Conservation (phyloP, 306 rosid genomes). For the Vigna angularis region DNA sequence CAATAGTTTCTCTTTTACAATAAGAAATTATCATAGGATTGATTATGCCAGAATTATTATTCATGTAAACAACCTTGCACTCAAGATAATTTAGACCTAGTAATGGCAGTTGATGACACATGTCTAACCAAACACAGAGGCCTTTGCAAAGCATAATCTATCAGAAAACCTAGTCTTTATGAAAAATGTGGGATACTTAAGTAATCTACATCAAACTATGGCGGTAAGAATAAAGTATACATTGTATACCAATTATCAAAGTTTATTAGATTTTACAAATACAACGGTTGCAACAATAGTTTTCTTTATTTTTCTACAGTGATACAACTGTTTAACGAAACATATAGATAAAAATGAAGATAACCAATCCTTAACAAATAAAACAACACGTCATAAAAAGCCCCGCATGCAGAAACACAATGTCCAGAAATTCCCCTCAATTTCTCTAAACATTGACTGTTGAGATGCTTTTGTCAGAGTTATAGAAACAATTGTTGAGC, state of each 20-base stretch:
- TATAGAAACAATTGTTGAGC: slow-evolving; percentile 1
- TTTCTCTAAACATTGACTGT: slow-evolving; percentile 4
- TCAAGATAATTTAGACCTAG: neutral
- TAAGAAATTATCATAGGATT: slow-evolving; percentile 10
- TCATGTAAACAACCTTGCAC: slow-evolving; percentile 17
- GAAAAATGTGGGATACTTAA: neutral
- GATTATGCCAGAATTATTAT: neutral
- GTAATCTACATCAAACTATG: neutral
- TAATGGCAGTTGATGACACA: neutral
- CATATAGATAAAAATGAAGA: slow-evolving; percentile 21
- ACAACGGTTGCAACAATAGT: neutral
- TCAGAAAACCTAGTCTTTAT: slow-evolving; percentile 12
- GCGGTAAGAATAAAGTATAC: slow-evolving; percentile 1
- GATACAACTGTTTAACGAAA: neutral
- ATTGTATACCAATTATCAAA: slow-evolving; percentile 13
- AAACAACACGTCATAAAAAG: neutral
- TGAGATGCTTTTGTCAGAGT: slow-evolving; percentile 7
- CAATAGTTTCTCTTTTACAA: slow-evolving; percentile 3
- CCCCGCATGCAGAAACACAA: slow-evolving; percentile 1
- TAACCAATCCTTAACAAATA: neutral
- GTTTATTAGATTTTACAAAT: slow-evolving; percentile 23
- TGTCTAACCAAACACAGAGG: neutral
- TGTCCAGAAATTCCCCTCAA: neutral
- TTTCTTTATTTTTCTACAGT: slow-evolving; percentile 2
- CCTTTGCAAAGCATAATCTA: slow-evolving; percentile 36